Percentiles rank a stretch among this genome's conserved stretches.
phyloP scores from a whole-genome alignment of 805 yeast genomes.

The Sugiyamaella boreocaroliniensis region DNA sequence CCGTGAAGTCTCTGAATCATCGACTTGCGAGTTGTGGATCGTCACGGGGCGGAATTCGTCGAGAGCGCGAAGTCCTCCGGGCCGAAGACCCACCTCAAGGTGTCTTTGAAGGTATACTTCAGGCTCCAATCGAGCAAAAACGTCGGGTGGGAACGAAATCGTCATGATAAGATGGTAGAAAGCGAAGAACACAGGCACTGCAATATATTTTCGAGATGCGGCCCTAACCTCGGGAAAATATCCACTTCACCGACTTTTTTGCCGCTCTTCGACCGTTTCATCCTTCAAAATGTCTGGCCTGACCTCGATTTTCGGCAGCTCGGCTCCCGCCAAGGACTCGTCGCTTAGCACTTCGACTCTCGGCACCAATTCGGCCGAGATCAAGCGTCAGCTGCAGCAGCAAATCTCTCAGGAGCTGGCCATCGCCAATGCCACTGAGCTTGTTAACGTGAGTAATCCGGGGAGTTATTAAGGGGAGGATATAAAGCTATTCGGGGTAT shows the following conservation, averaged over 20 bases:
- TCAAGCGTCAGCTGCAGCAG: conserved; percentile 57
- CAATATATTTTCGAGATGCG: not conserved
- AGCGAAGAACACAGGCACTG: not conserved
- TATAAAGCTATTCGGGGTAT: not conserved
- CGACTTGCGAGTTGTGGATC: conserved; percentile 23
- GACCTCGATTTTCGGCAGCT: conserved; percentile 20
- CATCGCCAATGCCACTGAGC: conserved; percentile 82
- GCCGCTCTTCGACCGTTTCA: not conserved
- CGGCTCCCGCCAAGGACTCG: conserved; percentile 14
- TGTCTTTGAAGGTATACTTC: conserved; percentile 77
- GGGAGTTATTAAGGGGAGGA: too few species aligned
- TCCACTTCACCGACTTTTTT: not conserved
- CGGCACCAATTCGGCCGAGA: conserved; percentile 28
- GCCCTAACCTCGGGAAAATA: not conserved
- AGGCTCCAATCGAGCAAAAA: conserved; percentile 78
- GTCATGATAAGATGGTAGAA: conserved; percentile 20
- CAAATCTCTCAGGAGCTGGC: conserved; percentile 80
- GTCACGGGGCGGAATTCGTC: conserved; percentile 62
- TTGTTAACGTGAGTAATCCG: conserved; percentile 47
- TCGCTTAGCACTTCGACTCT: conserved; percentile 12
- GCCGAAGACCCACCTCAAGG: conserved; percentile 66
- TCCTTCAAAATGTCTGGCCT: conserved; percentile 17
- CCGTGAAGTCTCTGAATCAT: not conserved
- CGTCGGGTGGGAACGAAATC: conserved; percentile 70
- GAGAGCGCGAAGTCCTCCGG: conserved; percentile 51